phyloP scores from a whole-genome alignment of 129 eudicot genomes.

The Ambrosia artemisiifolia region DNA sequence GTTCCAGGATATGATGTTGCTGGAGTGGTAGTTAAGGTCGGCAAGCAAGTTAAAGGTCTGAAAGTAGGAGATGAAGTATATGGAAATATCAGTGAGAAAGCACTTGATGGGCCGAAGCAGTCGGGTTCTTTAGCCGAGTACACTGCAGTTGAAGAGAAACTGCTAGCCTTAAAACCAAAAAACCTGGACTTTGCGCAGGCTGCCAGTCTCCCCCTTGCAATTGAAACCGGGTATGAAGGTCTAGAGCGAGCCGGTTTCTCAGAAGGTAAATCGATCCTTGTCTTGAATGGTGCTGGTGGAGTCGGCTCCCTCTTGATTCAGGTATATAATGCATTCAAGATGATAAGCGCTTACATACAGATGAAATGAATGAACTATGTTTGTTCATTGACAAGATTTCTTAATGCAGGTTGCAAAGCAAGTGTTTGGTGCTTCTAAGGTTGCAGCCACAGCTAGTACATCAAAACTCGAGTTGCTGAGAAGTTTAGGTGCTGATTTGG shows the following conservation, averaged over 20 bases:
- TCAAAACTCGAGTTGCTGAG: constrained; percentile 35
- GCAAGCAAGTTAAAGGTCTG: constrained; percentile 32
- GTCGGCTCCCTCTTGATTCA: constrained; percentile 41
- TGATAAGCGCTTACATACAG: neutral
- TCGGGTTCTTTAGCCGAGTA: constrained; percentile 42
- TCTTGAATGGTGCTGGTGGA: constrained; percentile 41
- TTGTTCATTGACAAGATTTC: constrained; percentile 4
- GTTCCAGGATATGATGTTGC: constrained; percentile 50
- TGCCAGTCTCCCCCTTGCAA: constrained; percentile 45
- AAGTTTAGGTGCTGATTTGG: constrained; percentile 44
- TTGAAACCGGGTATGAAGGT: constrained; percentile 46
- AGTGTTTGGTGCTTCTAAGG: constrained; percentile 40
- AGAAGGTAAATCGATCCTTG: constrained; percentile 35
- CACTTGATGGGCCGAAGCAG: constrained; percentile 36
- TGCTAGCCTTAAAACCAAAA: constrained; percentile 40
- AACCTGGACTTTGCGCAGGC: constrained; percentile 31
- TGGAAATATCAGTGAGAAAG: constrained; percentile 33
- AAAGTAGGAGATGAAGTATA: constrained; percentile 46
- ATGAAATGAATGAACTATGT: constrained; percentile 3
- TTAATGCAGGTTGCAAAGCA: constrained; percentile 36
- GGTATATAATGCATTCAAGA: constrained; percentile 27
- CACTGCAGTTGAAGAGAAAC: constrained; percentile 41
- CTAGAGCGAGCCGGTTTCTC: constrained; percentile 32
- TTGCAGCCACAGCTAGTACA: constrained; percentile 41
- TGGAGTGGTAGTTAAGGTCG: constrained; percentile 42